These are phyloP conservation scores for Dentipellis sp. DNA, from an alignment of 768 basidiomycete genomes.

Conservation along the genomic window DNA sequence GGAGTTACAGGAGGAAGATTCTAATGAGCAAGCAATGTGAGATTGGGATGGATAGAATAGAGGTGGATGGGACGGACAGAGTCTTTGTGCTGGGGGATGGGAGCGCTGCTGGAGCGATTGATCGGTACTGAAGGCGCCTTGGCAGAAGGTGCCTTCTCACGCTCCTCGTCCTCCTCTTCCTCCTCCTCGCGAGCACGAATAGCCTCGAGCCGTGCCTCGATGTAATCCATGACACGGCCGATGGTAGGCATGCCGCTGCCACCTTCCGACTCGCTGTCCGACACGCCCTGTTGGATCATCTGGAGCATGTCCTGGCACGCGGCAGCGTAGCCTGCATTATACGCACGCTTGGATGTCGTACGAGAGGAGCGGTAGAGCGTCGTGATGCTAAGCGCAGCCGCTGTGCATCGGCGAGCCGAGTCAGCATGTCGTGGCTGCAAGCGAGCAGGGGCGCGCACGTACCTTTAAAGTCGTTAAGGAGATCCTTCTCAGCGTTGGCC, in stretches of 20 bases:
- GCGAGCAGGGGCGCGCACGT: not conserved
- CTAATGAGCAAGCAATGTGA: constrained; percentile 16
- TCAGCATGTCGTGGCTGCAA: constrained; percentile 16
- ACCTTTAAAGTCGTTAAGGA: constrained; percentile 81
- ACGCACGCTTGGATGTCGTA: constrained; percentile 68
- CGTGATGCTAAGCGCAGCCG: constrained; percentile 77
- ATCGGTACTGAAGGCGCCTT: constrained; percentile 10
- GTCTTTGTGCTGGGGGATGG: constrained; percentile 12
- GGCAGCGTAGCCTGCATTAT: constrained; percentile 71
- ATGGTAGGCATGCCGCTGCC: constrained; percentile 45
- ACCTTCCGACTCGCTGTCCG: constrained; percentile 32
- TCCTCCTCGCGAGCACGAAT: constrained; percentile 69
- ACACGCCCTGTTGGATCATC: constrained; percentile 81
- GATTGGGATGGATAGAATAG: constrained; percentile 2
- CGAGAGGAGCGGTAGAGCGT: constrained; percentile 77
- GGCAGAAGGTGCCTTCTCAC: constrained; percentile 36
- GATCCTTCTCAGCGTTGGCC: constrained; percentile 74
- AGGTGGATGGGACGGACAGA: constrained; percentile 15
- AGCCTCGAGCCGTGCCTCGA: constrained; percentile 73
- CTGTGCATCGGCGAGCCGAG: constrained; percentile 26
- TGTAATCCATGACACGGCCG: constrained; percentile 77
- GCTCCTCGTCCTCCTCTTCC: constrained; percentile 74
- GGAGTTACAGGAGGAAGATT: constrained; percentile 27
- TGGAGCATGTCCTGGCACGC: constrained; percentile 74
- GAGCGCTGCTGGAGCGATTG: constrained; percentile 15